These are phyloP conservation scores for Argentina anserina DNA, from an alignment of 306 rosid genomes.

Conservation along the genomic window DNA sequence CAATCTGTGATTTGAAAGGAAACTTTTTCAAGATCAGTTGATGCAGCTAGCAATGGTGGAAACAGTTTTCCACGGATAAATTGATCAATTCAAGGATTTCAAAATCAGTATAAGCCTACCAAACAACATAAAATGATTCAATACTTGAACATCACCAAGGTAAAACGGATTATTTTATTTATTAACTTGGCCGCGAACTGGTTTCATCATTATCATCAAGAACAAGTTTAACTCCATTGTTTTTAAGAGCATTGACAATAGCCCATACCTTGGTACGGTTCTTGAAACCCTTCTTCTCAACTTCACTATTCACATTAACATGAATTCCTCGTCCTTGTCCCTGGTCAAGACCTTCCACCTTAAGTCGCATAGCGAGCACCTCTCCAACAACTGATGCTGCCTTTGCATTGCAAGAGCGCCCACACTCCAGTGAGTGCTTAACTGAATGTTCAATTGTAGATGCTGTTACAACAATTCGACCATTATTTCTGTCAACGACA, in stretches of 20 bases:
- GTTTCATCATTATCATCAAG: slow-evolving; percentile 52
- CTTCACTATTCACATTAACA: slow-evolving; percentile 60
- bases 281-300: slow-evolving; percentile 80
- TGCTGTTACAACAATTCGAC: slow-evolving; percentile 66
- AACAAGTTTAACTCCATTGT: slow-evolving; percentile 61
- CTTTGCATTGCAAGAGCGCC: slow-evolving; percentile 84
- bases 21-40: not conserved
- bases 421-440: slow-evolving; percentile 78
- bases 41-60: not conserved
- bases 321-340: slow-evolving; percentile 88
- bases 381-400: slow-evolving; percentile 84
- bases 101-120: not conserved
- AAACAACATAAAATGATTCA: not conserved
- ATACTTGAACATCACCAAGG: not conserved
- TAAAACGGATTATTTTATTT: not conserved
- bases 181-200: slow-evolving; percentile 27
- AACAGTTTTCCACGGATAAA: not conserved
- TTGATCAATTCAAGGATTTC: not conserved
- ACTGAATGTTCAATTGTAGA: slow-evolving; percentile 74
- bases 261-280: slow-evolving; percentile 87
- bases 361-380: slow-evolving; percentile 81
- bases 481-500: slow-evolving; percentile 76
- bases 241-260: slow-evolving; percentile 68
- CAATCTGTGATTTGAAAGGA: not conserved
- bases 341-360: slow-evolving; percentile 72